A percentile compares a stretch with the other conserved stretches of the same genome.
Evolutionary conservation across 352 stramenopile genomes (phyloP).

Genomic region (Peronospora tabacina): DNA sequence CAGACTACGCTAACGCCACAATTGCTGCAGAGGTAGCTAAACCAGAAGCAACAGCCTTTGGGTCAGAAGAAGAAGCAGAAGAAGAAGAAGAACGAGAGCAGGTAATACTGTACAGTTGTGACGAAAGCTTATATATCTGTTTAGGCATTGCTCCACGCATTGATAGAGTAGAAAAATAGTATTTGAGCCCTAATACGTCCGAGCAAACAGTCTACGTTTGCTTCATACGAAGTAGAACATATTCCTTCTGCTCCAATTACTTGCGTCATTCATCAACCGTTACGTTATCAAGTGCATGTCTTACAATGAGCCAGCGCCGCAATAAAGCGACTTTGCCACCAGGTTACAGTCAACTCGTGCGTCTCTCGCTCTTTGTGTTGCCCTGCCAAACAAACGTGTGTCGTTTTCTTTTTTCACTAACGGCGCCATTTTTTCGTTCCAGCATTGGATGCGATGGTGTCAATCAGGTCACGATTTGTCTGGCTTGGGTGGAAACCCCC

Average conservation of each 20-base stretch:
- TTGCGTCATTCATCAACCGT: too few species aligned
- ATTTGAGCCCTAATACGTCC: too few species aligned
- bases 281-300: not conserved
- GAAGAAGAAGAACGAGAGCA: conserved; percentile 18
- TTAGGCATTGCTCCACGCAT: too few species aligned
- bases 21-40: conserved; percentile 5
- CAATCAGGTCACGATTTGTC: conserved; percentile 81
- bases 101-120: conserved; percentile 14
- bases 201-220: too few species aligned
- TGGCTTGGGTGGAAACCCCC: conserved; percentile 51
- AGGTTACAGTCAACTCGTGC: conserved; percentile 85
- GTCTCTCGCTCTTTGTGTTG: too few species aligned
- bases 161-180: too few species aligned
- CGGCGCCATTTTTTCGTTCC: too few species aligned
- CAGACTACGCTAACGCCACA: not conserved
- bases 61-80: conserved; percentile 12
- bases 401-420: too few species aligned
- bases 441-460: conserved; percentile 91
- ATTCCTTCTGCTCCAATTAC: too few species aligned
- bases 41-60: conserved; percentile 6
- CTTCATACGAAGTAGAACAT: too few species aligned
- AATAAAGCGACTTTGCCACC: conserved; percentile 78
- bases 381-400: too few species aligned
- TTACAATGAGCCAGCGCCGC: conserved; percentile 51
- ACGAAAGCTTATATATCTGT: not conserved